Evolutionary conservation across 176 grass and related monocot genomes (phyloP).

Genomic region (Lolium rigidum): DNA sequence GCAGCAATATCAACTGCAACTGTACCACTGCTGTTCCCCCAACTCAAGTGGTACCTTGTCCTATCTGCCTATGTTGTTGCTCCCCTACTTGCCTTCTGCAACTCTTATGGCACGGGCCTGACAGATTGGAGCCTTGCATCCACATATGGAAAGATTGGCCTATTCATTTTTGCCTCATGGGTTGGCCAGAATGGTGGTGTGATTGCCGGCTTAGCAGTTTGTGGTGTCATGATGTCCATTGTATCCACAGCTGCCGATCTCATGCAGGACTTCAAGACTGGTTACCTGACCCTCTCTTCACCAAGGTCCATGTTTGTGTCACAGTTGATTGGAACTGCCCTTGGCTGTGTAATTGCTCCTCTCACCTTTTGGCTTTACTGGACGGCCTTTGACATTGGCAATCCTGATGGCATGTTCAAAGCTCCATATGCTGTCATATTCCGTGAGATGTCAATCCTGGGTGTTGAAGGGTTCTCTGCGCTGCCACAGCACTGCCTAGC

Average conservation of each 20-base stretch:
- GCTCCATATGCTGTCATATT: conserved; percentile 80
- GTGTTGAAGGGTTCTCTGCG: conserved; percentile 67
- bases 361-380: conserved; percentile 87
- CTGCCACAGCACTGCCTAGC: conserved; percentile 69
- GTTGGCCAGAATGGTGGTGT: conserved; percentile 77
- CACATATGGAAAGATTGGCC: conserved; percentile 80
- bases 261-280: conserved; percentile 94
- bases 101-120: conserved; percentile 71
- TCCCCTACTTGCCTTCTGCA: conserved; percentile 79
- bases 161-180: conserved; percentile 73
- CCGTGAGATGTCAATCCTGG: conserved; percentile 78
- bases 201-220: conserved; percentile 77
- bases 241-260: conserved; percentile 76
- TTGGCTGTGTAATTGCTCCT: conserved; percentile 78
- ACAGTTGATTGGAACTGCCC: conserved; percentile 75
- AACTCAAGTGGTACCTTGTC: no score
- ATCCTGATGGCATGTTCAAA: conserved; percentile 73
- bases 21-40: no score
- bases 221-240: conserved; percentile 91
- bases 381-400: conserved; percentile 74
- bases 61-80: conserved; percentile 41
- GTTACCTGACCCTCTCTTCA: conserved; percentile 79
- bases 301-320: conserved; percentile 90
- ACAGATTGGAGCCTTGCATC: conserved; percentile 74
- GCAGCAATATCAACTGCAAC: no score